These are phyloP conservation scores for Ilyonectria robusta DNA, from an alignment of 2,329 filamentous ascomycete species.

Conservation along the genomic window DNA sequence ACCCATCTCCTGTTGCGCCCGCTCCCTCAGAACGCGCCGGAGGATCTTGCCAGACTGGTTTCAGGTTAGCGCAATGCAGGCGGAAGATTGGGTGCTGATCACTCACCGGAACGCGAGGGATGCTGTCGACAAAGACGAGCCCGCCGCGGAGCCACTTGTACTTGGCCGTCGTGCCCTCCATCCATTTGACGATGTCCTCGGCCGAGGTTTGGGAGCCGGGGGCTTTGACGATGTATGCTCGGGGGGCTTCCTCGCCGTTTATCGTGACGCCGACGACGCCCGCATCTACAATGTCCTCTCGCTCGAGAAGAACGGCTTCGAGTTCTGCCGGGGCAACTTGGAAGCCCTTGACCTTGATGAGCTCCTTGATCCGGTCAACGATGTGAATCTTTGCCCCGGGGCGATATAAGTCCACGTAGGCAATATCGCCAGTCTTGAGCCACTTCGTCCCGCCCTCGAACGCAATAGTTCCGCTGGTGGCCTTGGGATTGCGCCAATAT, in stretches of 20 bases:
- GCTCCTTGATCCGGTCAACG: constrained; percentile 78
- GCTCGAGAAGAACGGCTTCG: constrained; percentile 79
- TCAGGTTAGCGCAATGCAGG: not conserved
- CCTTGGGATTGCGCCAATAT: constrained; percentile 81
- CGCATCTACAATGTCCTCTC: constrained; percentile 78
- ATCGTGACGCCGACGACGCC: constrained; percentile 68
- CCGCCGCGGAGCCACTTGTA: constrained; percentile 76
- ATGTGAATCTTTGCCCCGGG: constrained; percentile 67
- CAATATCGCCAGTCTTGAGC: constrained; percentile 83
- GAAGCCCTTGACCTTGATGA: constrained; percentile 76
- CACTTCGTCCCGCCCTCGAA: constrained; percentile 70
- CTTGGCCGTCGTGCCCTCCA: constrained; percentile 74
- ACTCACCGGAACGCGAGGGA: constrained; percentile 76
- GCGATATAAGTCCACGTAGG: constrained; percentile 72
- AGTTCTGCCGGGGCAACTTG: constrained; percentile 86
- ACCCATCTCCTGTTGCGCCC: constrained; percentile 73
- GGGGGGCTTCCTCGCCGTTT: constrained; percentile 68
- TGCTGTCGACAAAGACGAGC: constrained; percentile 72
- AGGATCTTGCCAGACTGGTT: constrained; percentile 76
- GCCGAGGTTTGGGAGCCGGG: constrained; percentile 59
- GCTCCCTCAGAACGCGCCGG: constrained; percentile 76
- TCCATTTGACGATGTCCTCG: constrained; percentile 65
- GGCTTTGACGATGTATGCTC: constrained; percentile 71
- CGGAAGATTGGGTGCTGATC: rapidly evolving
- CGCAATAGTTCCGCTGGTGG: constrained; percentile 72